Base-by-base conservation (phyloP, 495 filamentous ascomycete genomes). In the Xylaria flabelliformis region DNA sequence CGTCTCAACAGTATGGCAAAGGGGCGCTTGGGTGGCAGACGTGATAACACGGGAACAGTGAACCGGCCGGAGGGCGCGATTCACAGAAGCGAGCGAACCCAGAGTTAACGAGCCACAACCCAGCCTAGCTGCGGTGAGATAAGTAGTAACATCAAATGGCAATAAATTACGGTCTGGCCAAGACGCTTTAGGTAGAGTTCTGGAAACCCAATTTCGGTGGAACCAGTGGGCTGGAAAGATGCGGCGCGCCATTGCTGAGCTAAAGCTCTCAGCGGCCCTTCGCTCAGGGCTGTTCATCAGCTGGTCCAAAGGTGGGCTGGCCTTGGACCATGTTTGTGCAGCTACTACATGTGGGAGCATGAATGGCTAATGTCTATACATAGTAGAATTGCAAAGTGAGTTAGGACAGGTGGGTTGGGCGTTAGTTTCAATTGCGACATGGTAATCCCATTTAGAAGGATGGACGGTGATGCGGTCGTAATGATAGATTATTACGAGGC, bases 151-250 rank as follows among this genome's bases (percentile, higher is more conserved):
- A 46, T 71, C 59, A 71, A 64, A 64, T 36, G 59, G 69, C 69
- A 29, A 71, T 71, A 41, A 71, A 64, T 64, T 56, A 55, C 15
- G 46, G 69, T 36, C 59, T 71, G 19, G 69, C 69, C 62, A 71
- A 71, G 69, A 51, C 69, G 59, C 29, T 48, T 26, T 41, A 50
- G 69, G 59, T 44, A 71, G 44, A 55, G 21, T 71, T 71, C 69
- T 71, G 59, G 69, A 71, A 71, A 46, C 21, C 69, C 69, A 64
- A 70, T 71, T 46, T 64, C 69, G 29, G 69, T 62, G 69, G 59
- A 44, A 64, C 69, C 59, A 71, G 59, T 64, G 21, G 69, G 32
- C 48, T 42, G 69, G 69, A 46, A 64, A 24, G 24, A 71, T 71
- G 69, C 59, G 58, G 69, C 58, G 34, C 59, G 24, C 59, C 36